These are phyloP conservation scores for Corinectria fuckeliana DNA, from an alignment of 2,329 filamentous ascomycete species.

Conservation along the genomic window DNA sequence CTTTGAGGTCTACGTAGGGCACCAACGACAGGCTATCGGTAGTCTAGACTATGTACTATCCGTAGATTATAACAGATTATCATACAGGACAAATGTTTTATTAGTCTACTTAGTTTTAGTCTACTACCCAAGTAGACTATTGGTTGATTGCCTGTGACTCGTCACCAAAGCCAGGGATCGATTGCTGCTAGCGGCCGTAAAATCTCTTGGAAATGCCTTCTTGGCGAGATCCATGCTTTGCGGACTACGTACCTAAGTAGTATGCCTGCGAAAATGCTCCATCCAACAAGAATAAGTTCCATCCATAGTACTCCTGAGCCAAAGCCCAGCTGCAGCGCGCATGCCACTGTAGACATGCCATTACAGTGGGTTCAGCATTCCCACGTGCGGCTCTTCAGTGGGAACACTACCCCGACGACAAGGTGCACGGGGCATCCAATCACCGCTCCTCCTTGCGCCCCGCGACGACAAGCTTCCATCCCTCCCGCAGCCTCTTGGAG, in stretches of 20 bases:
- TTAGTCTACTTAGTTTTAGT: too few species aligned
- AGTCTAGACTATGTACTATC: too few species aligned
- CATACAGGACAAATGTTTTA: too few species aligned
- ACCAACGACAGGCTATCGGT: not conserved
- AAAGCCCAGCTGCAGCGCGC: not conserved
- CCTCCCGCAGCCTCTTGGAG: not conserved
- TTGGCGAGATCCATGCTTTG: too few species aligned
- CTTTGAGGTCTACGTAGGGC: not conserved
- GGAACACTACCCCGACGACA: not conserved
- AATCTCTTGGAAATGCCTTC: too few species aligned
- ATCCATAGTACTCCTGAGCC: too few species aligned
- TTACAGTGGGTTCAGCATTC: too few species aligned
- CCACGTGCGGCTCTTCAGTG: slow-evolving; percentile 9
- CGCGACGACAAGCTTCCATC: not conserved
- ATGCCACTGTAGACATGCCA: not conserved
- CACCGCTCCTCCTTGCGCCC: slow-evolving; percentile 17
- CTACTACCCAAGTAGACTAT: too few species aligned
- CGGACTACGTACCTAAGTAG: too few species aligned
- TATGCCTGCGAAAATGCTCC: too few species aligned
- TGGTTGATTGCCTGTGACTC: not conserved
- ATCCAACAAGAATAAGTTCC: too few species aligned
- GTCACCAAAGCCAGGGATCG: not conserved
- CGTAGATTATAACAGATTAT: too few species aligned
- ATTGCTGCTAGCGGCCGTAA: not conserved
- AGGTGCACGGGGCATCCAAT: slow-evolving; percentile 5